A percentile compares a stretch with the other conserved stretches of the same genome.
Conservation (phyloP, 345 rosid genomes). For the Viola odorata region DNA sequence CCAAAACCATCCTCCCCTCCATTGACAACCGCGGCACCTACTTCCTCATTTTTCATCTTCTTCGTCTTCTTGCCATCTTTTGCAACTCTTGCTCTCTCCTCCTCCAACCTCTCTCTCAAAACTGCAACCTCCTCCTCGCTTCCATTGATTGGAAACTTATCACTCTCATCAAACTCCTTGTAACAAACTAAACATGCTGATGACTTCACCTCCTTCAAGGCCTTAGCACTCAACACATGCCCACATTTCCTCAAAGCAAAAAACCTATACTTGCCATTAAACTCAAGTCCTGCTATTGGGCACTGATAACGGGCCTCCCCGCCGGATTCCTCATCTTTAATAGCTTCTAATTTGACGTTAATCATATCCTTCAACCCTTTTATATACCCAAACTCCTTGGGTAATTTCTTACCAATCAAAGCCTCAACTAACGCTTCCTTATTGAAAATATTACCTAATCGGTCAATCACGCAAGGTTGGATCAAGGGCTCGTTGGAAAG, state of each 20-base stretch:
- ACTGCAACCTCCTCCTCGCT: slow-evolving; percentile 62
- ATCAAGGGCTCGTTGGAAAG: slow-evolving; percentile 67
- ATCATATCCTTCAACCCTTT: slow-evolving; percentile 84
- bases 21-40: slow-evolving; percentile 4
- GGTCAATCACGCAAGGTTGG: slow-evolving; percentile 84
- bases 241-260: slow-evolving; percentile 70
- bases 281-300: slow-evolving; percentile 72
- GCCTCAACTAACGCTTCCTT: slow-evolving; percentile 78
- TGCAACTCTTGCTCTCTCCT: slow-evolving; percentile 42
- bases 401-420: slow-evolving; percentile 60
- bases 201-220: slow-evolving; percentile 85
- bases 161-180: slow-evolving; percentile 51
- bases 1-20: slow-evolving; percentile 20
- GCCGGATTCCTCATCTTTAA: slow-evolving; percentile 43
- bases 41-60: slow-evolving; percentile 46
- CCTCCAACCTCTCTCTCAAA: slow-evolving; percentile 71
- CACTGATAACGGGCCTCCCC: slow-evolving; percentile 58
- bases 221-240: slow-evolving; percentile 88
- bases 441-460: slow-evolving; percentile 74
- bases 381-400: slow-evolving; percentile 59
- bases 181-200: slow-evolving; percentile 86
- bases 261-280: slow-evolving; percentile 81
- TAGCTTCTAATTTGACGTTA: slow-evolving; percentile 46
- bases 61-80: slow-evolving; percentile 54
- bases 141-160: slow-evolving; percentile 81